Conservation (phyloP, 768 basidiomycete species). For the Thelephora aurantiotincta region DNA sequence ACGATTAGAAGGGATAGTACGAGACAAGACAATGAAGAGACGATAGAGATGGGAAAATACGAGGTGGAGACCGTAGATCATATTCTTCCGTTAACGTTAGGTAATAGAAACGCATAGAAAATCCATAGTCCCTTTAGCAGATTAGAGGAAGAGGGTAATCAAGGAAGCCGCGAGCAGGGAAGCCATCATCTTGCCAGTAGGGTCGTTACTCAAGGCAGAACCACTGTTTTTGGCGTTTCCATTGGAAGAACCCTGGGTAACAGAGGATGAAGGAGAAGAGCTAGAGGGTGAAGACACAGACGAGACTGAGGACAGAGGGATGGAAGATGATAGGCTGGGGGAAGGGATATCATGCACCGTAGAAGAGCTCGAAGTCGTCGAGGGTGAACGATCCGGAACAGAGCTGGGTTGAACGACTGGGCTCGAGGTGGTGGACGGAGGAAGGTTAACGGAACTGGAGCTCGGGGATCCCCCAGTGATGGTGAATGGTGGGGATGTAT, state of each 20-base stretch:
- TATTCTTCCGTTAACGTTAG: no score
- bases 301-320: background rate
- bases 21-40: no score
- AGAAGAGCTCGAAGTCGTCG: background rate
- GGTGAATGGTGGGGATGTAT: conserved; percentile 16
- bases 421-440: background rate
- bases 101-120: no score
- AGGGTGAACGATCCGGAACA: background rate
- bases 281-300: background rate
- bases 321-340: background rate
- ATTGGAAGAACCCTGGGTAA: no score
- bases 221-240: no score
- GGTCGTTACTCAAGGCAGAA: no score
- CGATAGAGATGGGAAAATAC: no score
- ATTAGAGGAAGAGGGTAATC: background rate
- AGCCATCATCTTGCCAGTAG: background rate
- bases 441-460: background rate
- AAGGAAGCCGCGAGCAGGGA: background rate
- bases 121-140: no score
- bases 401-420: no score
- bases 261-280: background rate
- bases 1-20: no score
- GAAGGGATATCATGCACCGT: background rate
- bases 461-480: conserved; percentile 7
- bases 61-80: no score